Evolutionary conservation across 352 stramenopile species (phyloP).

Genomic region (Poterioochromonas sp.): DNA sequence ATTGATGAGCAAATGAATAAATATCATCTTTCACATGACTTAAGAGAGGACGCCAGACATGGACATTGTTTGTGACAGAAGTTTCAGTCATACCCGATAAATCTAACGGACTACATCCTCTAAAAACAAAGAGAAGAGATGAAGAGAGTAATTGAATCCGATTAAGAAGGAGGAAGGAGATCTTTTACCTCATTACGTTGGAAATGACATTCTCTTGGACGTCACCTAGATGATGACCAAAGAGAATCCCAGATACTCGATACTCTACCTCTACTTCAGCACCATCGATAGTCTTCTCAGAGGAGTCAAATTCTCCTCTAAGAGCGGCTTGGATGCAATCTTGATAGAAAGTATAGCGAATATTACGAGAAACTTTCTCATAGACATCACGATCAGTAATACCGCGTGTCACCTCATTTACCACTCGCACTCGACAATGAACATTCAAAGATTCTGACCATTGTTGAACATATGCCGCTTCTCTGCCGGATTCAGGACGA

Average conservation of each 20-base stretch:
- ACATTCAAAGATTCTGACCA: conserved; percentile 65
- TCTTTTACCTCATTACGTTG: conserved; percentile 83
- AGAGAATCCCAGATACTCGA: conserved; percentile 71
- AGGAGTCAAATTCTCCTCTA: conserved; percentile 12
- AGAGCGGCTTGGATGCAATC: conserved; percentile 55
- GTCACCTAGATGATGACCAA: conserved; percentile 90
- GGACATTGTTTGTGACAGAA: conserved; percentile 54
- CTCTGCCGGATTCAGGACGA: conserved; percentile 71
- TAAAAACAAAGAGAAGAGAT: conserved; percentile 37
- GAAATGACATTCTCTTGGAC: conserved; percentile 96
- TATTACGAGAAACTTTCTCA: conserved; percentile 78
- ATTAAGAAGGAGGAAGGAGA: not conserved
- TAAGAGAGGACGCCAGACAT: conserved; percentile 81
- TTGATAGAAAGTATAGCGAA: conserved; percentile 82
- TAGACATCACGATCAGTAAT: conserved; percentile 87
- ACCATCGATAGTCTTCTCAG: not conserved
- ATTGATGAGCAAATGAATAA: conserved; percentile 73
- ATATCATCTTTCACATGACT: conserved; percentile 54
- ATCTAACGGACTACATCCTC: conserved; percentile 55
- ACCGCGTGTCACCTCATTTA: conserved; percentile 79
- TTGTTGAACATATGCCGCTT: conserved; percentile 78
- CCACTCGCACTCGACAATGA: conserved; percentile 65
- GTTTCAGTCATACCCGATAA: conserved; percentile 72
- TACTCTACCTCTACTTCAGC: conserved; percentile 16
- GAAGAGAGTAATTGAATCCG: not conserved